These are phyloP conservation scores for Hysterium pulicare DNA, from an alignment of 2,329 filamentous ascomycete species.

Conservation along the genomic window DNA sequence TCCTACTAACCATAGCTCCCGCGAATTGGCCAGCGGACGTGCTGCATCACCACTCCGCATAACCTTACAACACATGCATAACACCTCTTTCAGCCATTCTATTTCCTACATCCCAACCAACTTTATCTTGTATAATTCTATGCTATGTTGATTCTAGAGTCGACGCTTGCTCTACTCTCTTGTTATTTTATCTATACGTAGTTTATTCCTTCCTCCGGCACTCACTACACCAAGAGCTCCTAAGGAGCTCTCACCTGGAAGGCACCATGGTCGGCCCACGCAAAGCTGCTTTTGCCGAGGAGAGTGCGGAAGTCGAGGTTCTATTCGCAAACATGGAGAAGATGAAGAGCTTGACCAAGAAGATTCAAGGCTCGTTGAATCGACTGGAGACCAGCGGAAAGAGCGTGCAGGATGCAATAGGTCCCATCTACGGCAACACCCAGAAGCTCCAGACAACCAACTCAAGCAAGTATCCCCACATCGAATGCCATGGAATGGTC, in stretches of 20 bases:
- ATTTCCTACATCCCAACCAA: too few relatives aligned
- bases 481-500: background rate
- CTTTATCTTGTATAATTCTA: too few relatives aligned
- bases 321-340: constrained; percentile 75
- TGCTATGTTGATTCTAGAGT: too few relatives aligned
- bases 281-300: constrained; percentile 60
- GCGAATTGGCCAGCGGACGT: too few relatives aligned
- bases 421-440: constrained; percentile 89
- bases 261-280: constrained; percentile 51
- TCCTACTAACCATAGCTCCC: too few relatives aligned
- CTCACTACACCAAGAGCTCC: constrained; percentile 14
- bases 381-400: constrained; percentile 84
- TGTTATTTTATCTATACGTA: background rate
- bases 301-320: constrained; percentile 66
- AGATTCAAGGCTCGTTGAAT: constrained; percentile 84
- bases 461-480: constrained; percentile 57
- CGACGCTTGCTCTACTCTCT: background rate
- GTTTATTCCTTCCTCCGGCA: constrained; percentile 4
- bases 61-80: too few relatives aligned
- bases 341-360: constrained; percentile 88
- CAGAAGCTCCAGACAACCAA: constrained; percentile 84
- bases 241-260: constrained; percentile 14
- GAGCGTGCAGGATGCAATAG: constrained; percentile 86
- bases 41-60: too few relatives aligned
- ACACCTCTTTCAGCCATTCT: too few relatives aligned